A percentile compares a stretch with the other conserved stretches of the same genome.
Evolutionary conservation across 2,329 filamentous ascomycete species (phyloP).

Genomic region (Pseudogymnoascus sp.): DNA sequence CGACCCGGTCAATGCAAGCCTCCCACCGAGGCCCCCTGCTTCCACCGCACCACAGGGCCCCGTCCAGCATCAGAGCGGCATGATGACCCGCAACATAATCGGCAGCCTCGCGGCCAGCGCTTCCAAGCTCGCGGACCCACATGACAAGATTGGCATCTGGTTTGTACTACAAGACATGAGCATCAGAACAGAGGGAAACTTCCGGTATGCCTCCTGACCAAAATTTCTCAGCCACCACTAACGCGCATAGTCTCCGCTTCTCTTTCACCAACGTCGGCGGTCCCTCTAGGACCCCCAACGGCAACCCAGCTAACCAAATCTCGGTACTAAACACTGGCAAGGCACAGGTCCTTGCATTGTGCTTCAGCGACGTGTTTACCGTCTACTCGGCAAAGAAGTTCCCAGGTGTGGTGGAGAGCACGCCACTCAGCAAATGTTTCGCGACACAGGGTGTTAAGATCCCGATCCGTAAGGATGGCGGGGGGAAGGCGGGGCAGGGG

Average conservation of each 20-base stretch:
- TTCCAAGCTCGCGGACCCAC: slow-evolving; percentile 69
- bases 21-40: slow-evolving; percentile 8
- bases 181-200: slow-evolving; percentile 84
- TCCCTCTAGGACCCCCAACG: slow-evolving; percentile 31
- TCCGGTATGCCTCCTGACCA: slow-evolving; percentile 55
- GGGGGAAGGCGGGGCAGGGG: not conserved
- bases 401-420: slow-evolving; percentile 93
- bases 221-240: not conserved
- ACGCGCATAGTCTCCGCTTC: slow-evolving; percentile 47
- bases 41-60: slow-evolving; percentile 45
- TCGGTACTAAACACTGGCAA: slow-evolving; percentile 61
- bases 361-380: slow-evolving; percentile 82
- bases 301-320: slow-evolving; percentile 32
- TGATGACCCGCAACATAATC: slow-evolving; percentile 93
- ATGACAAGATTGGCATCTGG: slow-evolving; percentile 84
- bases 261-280: slow-evolving; percentile 79
- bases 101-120: slow-evolving; percentile 86
- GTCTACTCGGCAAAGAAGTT: slow-evolving; percentile 98
- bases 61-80: slow-evolving; percentile 35
- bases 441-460: slow-evolving; percentile 94
- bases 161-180: slow-evolving; percentile 94
- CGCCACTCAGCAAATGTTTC: slow-evolving; percentile 82
- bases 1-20: slow-evolving; percentile 17
- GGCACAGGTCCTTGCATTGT: slow-evolving; percentile 74
- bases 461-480: slow-evolving; percentile 81